Base-by-base conservation (phyloP, 139 green algal species). In the Chlorella sorokiniana region DNA sequence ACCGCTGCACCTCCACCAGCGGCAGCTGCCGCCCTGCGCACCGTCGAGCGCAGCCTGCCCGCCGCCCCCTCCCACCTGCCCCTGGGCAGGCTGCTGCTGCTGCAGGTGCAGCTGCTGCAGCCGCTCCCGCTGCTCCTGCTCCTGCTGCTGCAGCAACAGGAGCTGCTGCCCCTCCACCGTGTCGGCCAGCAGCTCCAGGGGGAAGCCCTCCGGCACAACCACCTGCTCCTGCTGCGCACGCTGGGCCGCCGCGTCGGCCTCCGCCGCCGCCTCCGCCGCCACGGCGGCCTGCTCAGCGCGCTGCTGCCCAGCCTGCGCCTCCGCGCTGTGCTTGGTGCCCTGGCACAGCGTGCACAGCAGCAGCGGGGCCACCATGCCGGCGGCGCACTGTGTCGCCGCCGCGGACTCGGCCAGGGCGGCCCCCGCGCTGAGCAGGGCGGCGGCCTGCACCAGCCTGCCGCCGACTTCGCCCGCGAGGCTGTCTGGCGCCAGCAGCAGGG, bases 91-190 rank as follows among this genome's bases (percentile, higher is more conserved):
- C n/a, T n/a, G 48, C 70, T 8, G 68, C 68, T 41, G 40, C 68
- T 41, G 38, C n/a, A 7, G 69, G 11, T 2, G 52, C 52, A 25
- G 35, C 52, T 63, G 51, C 51, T n/a, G 27, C 29, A 18, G 48
- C 23, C 41, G 27, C 37, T 69, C 35, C 22, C 33, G 52, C 54
- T 52, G 69, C 69, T 76, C 54, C 27, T 40, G 33, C 73, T 79
- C 22, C 73, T 79, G 52, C 73, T 79, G 54, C 38, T 79, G 73
- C 35, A 68, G 37, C 35, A 79, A 27, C 37, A 68, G 37, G 37
- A 79, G 73, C 73, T 79, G 73, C 73, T 79, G 73, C 8, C 73
- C 73, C 73, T 79, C 73, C 37, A 79, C 73, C 16, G 73, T 79
- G 27, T 51, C 73, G 7, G 62, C 73, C 37, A 79, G 54, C 11